Evolutionary conservation across 805 yeast genomes (phyloP), one percentile per base, ranked within the genome.

Genomic region (Yamadazyma philogaea): DNA sequence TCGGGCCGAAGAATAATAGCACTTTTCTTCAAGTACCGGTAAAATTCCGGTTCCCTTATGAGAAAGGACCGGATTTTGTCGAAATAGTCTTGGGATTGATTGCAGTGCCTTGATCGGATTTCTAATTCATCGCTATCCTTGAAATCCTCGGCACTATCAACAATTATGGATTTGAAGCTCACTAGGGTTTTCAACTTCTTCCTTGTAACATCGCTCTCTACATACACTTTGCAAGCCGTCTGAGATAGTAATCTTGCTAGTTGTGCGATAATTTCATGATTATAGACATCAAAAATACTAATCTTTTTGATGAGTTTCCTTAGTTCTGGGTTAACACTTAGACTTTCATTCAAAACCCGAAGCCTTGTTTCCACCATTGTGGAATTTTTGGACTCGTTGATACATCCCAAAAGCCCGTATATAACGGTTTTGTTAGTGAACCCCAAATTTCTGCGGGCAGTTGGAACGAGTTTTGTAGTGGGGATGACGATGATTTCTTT

Each of bases 281-380:
- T 42, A 32, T 16, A 46, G 6, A 16, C 17, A 3, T 52, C 58
- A 36, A 46, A 44, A 3, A 61, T 46, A 10, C 43, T 45, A 3
- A 64, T 33, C 21, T 55, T 54, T 20, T 54, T 42, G 3, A 62
- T 47, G 38, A 48, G 44, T 6, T 43, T 37, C 1, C 38, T 46
- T 30, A 69, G 54, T 15, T 39, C 42, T 0, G 61, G 56, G 41
- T 68, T 68, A 15, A 66, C 48, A 11, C 21, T 16, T 18, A 67
- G 39, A 1, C 70, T 52, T 19, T 43, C 48, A 16, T 51, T 46
- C 34, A 69, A 50, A 1, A 59, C 52, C 26, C 48, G 42, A 30
- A 68, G 39, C 15, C 47, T 39, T 19, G 41, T 42, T 15, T 17
- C 31, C 2, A 48, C 43, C 40, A 48, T 32, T 15, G 28, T 22